Evolutionary conservation across 139 green algal genomes (phyloP).

Genomic region (Limnomonas spitsbergensis): DNA sequence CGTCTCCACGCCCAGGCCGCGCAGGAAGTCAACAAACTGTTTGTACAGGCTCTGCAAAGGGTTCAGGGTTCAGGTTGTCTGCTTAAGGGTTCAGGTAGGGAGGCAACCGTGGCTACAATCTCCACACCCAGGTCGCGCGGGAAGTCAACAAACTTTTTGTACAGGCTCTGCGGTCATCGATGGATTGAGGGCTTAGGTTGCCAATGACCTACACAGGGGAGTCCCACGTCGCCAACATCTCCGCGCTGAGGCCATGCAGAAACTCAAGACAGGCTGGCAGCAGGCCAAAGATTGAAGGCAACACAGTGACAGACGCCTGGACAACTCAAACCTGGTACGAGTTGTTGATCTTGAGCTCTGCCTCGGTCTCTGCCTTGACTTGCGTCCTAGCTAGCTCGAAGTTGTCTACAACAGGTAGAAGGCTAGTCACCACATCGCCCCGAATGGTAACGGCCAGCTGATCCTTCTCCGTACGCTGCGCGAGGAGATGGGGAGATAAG

Average conservation of each 20-base stretch:
- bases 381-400: slow-evolving; percentile 87
- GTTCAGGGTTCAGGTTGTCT: neutral
- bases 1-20: slow-evolving; percentile 76
- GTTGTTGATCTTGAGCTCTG: slow-evolving; percentile 86
- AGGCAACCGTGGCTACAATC: slow-evolving; percentile 72
- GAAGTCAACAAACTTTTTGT: slow-evolving; percentile 93
- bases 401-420: slow-evolving; percentile 93
- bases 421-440: slow-evolving; percentile 67
- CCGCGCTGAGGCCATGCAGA: slow-evolving; percentile 80
- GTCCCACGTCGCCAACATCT: slow-evolving; percentile 74
- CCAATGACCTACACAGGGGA: too few relatives aligned
- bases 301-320: too few relatives aligned
- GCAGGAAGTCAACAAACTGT: slow-evolving; percentile 92
- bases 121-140: slow-evolving; percentile 84
- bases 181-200: neutral
- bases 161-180: slow-evolving; percentile 77
- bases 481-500: too few relatives aligned
- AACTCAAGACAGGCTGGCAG: slow-evolving; percentile 94
- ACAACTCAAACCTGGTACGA: slow-evolving; percentile 78
- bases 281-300: too few relatives aligned
- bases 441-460: slow-evolving; percentile 53
- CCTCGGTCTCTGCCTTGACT: slow-evolving; percentile 87
- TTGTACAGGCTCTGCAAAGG: slow-evolving; percentile 80
- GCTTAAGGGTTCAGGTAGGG: too few relatives aligned
- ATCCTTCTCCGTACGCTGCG: slow-evolving; percentile 68